These are phyloP conservation scores for Fusarium subglutinans DNA, from an alignment of 2,329 filamentous ascomycete species.

Conservation along the genomic window DNA sequence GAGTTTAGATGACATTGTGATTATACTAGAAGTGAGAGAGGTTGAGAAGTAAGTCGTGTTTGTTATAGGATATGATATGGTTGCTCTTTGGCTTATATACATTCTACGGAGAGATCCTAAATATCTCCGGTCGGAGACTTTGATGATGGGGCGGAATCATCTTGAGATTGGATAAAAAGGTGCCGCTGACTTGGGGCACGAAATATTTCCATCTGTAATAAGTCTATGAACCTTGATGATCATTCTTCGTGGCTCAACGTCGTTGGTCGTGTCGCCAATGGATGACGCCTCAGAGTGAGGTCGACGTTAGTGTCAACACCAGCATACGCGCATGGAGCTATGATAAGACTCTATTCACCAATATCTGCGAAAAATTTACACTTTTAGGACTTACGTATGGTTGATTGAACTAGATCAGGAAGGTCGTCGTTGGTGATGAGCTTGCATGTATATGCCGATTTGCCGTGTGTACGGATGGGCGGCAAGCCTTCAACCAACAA, in stretches of 20 bases:
- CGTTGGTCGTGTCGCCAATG: not conserved
- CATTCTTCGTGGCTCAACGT: not conserved
- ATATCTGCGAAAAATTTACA: accelerated
- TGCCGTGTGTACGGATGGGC: not conserved
- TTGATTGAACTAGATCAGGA: not conserved
- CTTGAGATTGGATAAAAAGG: not conserved
- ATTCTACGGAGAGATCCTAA: slow-evolving; percentile 7
- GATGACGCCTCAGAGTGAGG: not conserved
- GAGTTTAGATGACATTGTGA: slow-evolving; percentile 31
- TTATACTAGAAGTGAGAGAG: accelerated
- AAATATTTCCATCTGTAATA: too few relatives aligned
- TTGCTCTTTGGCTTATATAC: slow-evolving; percentile 13
- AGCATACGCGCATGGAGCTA: too few relatives aligned
- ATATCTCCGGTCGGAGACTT: slow-evolving; percentile 42
- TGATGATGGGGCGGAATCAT: not conserved
- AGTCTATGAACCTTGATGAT: too few relatives aligned
- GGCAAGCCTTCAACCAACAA: not conserved
- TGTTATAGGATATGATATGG: not conserved
- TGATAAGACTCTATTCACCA: not conserved
- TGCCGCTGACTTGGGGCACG: not conserved
- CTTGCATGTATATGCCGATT: not conserved
- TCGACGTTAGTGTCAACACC: not conserved
- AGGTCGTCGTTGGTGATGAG: not conserved
- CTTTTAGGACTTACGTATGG: too few relatives aligned
- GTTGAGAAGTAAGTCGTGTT: too few relatives aligned